These are phyloP conservation scores for Mortierella sp. DNA, from an alignment of 371 early-diverging fungal species.

Conservation along the genomic window DNA sequence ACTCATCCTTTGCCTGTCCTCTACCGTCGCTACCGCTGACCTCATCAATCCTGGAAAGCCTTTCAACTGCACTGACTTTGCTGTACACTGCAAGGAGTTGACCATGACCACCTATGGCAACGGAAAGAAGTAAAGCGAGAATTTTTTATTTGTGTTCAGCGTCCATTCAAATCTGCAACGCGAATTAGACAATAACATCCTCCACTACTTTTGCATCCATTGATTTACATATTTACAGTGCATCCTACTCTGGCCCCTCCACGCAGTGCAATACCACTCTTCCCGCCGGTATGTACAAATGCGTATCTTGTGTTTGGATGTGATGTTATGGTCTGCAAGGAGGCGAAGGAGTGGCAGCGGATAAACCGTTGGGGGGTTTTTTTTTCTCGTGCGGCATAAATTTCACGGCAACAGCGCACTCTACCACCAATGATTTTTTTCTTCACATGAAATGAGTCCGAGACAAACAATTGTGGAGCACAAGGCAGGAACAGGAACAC, in stretches of 20 bases:
- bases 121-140: slow-evolving; percentile 12
- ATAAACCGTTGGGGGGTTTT: not conserved
- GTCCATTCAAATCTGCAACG: not conserved
- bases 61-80: slow-evolving; percentile 40
- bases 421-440: too few relatives aligned
- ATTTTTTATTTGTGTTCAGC: not conserved
- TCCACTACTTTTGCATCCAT: not conserved
- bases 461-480: too few relatives aligned
- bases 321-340: not conserved
- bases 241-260: slow-evolving; percentile 7
- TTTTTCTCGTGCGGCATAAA: too few relatives aligned
- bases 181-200: not conserved
- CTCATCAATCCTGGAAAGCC: slow-evolving; percentile 32
- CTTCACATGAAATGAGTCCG: too few relatives aligned
- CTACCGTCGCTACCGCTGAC: slow-evolving; percentile 36
- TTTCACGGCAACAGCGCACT: too few relatives aligned
- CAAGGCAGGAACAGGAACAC: too few relatives aligned
- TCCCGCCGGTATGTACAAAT: slow-evolving; percentile 20
- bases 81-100: slow-evolving; percentile 15
- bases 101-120: not conserved
- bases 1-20: slow-evolving; percentile 36
- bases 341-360: not conserved
- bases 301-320: not conserved
- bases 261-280: slow-evolving; percentile 40
- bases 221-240: slow-evolving; percentile 3